Evolutionary conservation across 768 basidiomycete genomes (phyloP).

Genomic region (Scleroderma citrinum): DNA sequence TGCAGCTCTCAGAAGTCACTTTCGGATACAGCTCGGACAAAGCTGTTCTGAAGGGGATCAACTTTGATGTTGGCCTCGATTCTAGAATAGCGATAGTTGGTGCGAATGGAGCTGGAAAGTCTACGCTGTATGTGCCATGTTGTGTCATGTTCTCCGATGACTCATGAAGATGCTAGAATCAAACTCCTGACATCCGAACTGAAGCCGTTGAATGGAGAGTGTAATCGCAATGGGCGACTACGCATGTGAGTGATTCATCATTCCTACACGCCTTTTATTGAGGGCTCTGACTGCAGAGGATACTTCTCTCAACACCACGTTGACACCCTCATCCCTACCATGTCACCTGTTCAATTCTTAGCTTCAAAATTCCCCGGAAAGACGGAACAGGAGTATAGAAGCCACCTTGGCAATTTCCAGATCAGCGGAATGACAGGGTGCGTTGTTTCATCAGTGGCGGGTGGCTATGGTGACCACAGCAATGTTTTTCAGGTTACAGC

Average conservation of each 20-base stretch:
- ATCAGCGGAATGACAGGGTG: slow-evolving; percentile 94
- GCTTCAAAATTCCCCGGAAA: slow-evolving; percentile 90
- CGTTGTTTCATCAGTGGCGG: slow-evolving; percentile 10
- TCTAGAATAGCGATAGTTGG: slow-evolving; percentile 94
- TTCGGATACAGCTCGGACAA: slow-evolving; percentile 85
- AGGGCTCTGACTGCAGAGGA: slow-evolving; percentile 42
- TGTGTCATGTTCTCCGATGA: not conserved
- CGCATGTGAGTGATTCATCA: slow-evolving; percentile 55
- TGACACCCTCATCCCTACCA: slow-evolving; percentile 74
- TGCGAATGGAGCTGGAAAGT: slow-evolving; percentile 94
- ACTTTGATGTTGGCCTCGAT: slow-evolving; percentile 92
- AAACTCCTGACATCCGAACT: slow-evolving; percentile 88
- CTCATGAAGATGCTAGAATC: slow-evolving; percentile 47
- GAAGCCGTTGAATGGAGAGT: slow-evolving; percentile 67
- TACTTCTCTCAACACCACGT: slow-evolving; percentile 97
- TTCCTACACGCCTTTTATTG: not conserved
- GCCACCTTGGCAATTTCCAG: slow-evolving; percentile 95
- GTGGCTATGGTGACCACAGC: not conserved
- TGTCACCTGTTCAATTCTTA: slow-evolving; percentile 93
- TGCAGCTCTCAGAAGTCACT: slow-evolving; percentile 86
- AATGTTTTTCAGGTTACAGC: slow-evolving; percentile 52
- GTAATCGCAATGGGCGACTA: slow-evolving; percentile 86
- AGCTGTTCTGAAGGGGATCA: slow-evolving; percentile 67
- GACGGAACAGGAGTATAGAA: slow-evolving; percentile 92
- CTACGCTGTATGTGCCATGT: slow-evolving; percentile 63